A percentile compares a stretch with the other conserved stretches of the same genome.
Evolutionary conservation across 306 rosid species (phyloP).

Genomic region (Vigna nakashimae): DNA sequence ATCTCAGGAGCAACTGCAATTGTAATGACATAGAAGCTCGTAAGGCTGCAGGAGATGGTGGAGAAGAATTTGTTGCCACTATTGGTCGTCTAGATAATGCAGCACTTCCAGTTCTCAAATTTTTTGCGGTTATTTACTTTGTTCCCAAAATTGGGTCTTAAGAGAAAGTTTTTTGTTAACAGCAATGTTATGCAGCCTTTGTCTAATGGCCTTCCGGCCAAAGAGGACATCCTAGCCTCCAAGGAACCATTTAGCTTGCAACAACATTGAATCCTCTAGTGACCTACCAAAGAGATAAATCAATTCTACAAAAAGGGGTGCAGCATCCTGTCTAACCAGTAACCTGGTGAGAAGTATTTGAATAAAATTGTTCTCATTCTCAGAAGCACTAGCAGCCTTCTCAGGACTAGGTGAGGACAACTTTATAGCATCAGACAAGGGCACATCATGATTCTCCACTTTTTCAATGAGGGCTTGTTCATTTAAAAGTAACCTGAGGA

Average conservation of each 20-base stretch:
- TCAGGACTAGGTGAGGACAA: constrained; percentile 75
- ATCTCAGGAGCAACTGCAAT: constrained; percentile 79
- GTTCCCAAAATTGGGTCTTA: constrained; percentile 74
- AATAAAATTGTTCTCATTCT: constrained; percentile 87
- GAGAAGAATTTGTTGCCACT: constrained; percentile 65
- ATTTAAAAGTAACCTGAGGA: constrained; percentile 88
- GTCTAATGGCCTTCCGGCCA: constrained; percentile 86
- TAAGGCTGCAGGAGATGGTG: constrained; percentile 77
- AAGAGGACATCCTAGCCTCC: constrained; percentile 80
- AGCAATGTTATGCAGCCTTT: constrained; percentile 74
- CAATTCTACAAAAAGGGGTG: constrained; percentile 81
- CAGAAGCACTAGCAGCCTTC: constrained; percentile 75
- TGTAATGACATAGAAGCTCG: constrained; percentile 82
- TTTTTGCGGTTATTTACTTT: constrained; percentile 80
- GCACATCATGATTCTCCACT: constrained; percentile 59
- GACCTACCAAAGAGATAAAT: constrained; percentile 90
- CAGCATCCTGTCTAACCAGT: constrained; percentile 96
- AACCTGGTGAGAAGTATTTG: constrained; percentile 81
- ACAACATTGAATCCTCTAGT: constrained; percentile 86
- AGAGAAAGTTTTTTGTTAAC: constrained; percentile 67
- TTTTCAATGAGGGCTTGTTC: constrained; percentile 89
- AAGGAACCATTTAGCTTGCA: constrained; percentile 94
- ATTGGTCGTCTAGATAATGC: constrained; percentile 77
- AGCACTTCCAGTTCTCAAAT: constrained; percentile 78
- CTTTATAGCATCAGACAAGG: constrained; percentile 80